Evolutionary conservation across 768 basidiomycete genomes (phyloP), one percentile per base, ranked within the genome.

Genomic region (Xanthoconium purpureum): DNA sequence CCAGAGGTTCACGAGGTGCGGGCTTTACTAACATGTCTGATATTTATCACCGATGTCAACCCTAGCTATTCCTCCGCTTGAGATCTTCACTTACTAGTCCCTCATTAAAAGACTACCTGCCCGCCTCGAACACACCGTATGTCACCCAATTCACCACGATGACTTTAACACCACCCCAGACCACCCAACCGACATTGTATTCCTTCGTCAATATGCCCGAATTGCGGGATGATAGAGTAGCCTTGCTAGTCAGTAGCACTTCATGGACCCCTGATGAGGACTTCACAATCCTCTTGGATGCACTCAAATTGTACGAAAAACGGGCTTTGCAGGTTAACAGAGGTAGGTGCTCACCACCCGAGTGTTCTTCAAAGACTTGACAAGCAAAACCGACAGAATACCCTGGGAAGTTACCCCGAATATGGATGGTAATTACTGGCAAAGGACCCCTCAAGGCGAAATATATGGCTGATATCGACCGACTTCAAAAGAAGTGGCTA

Each of bases 211-310:
- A 63, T 37, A 69, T 76, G 64, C 84, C 88, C 6, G 65, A 66
- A n/a, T 71, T 84, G 28, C 81, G 91, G 35, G 63, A 74, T 2
- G 90, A 93, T 59, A 78, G 95, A 54, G 92, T 94, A 5, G 94
- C 93, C 1, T 74, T 98, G 2, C 61, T 98, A 17, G 85, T 99
- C 29, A 93, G 91, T 24, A 91, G 92, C 61, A 99, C 97, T 1
- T 94, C 91, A 15, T 98, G 96, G 96, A 98, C 97, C 1, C 84
- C 92, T 7, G 97, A 99, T 65, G 97, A 99, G 70, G 94, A 98
- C 69, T 98, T 99, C 61, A 74, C 80, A 10, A 81, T 97, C 50
- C 82, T 99, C 17, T 71, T 98, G 20, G 78, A 83, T 18, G 93
- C 94, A 3, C 75, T 99, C 38, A 68, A 74, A 14, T 40, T 73